A percentile compares a stretch with the other conserved stretches of the same genome.
Evolutionary conservation across 306 rosid genomes (phyloP).

Genomic region (Quercus berberidifolia): DNA sequence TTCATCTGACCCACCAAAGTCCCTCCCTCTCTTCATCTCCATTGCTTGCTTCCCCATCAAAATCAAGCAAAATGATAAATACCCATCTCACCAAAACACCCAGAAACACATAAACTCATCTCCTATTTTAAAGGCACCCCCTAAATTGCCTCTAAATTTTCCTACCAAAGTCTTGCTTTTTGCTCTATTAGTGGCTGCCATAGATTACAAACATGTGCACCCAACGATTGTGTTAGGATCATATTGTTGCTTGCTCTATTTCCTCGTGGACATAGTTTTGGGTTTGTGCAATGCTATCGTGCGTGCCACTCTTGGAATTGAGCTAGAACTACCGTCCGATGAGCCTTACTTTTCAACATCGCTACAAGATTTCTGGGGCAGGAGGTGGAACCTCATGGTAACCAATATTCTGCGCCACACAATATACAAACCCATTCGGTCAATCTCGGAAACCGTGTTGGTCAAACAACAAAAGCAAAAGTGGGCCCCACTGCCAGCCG

Average conservation of each 20-base stretch:
- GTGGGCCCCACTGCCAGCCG: constrained; percentile 3
- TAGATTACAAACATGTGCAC: background rate
- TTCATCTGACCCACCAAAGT: constrained; percentile 7
- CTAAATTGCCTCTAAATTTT: constrained; percentile 15
- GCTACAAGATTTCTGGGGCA: constrained; percentile 39
- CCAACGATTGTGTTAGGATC: background rate
- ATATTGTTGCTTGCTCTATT: constrained; percentile 13
- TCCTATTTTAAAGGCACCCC: background rate
- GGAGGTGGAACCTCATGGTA: constrained; percentile 32
- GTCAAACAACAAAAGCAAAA: background rate
- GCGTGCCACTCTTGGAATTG: constrained; percentile 9
- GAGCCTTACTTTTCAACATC: constrained; percentile 34
- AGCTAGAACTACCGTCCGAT: constrained; percentile 25
- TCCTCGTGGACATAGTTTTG: constrained; percentile 18
- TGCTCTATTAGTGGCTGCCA: background rate
- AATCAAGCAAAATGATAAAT: background rate
- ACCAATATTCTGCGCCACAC: constrained; percentile 19
- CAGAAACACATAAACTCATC: background rate
- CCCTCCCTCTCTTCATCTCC: constrained; percentile 17
- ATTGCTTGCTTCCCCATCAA: constrained; percentile 30
- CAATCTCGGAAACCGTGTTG: background rate
- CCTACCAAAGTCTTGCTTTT: constrained; percentile 22
- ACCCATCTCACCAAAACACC: background rate
- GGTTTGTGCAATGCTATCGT: constrained; percentile 8
- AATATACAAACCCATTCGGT: constrained; percentile 19